phyloP scores from a whole-genome alignment of 495 filamentous ascomycete genomes.

The Penicillium alfredii region DNA sequence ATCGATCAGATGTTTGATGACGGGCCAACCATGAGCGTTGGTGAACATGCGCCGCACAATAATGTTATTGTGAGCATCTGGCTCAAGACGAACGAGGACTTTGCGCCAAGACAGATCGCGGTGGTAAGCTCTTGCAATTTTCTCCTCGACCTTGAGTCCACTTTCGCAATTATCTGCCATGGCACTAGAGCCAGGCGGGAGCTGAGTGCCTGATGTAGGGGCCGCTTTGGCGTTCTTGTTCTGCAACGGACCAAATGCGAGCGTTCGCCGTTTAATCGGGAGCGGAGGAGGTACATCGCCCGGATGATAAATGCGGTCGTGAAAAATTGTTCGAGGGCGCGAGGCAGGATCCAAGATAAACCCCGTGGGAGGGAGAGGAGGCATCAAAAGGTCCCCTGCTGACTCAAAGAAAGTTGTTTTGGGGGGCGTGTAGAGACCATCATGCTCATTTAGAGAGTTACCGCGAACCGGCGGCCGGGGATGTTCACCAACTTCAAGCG shows the following conservation, averaged over 20 bases:
- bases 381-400: slow-evolving; percentile 84
- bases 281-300: slow-evolving; percentile 85
- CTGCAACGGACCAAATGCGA: slow-evolving; percentile 37
- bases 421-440: slow-evolving; percentile 62
- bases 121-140: slow-evolving; percentile 94
- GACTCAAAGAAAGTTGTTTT: slow-evolving; percentile 92
- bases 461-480: slow-evolving; percentile 33
- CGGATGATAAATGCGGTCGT: slow-evolving; percentile 91
- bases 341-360: slow-evolving; percentile 77
- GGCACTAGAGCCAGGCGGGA: slow-evolving; percentile 8
- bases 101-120: slow-evolving; percentile 88
- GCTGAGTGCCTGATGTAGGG: slow-evolving; percentile 9
- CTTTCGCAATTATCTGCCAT: slow-evolving; percentile 25
- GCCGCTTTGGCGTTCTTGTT: slow-evolving; percentile 27
- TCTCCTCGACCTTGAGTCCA: slow-evolving; percentile 87
- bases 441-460: slow-evolving; percentile 35
- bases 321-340: slow-evolving; percentile 90
- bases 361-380: slow-evolving; percentile 71
- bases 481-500: slow-evolving; percentile 34
- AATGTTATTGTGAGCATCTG: slow-evolving; percentile 98
- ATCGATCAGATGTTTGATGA: slow-evolving; percentile 87
- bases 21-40: slow-evolving; percentile 97
- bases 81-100: slow-evolving; percentile 89
- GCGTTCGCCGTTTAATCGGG: slow-evolving; percentile 50
- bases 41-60: slow-evolving; percentile 92